A percentile compares a stretch with the other conserved stretches of the same genome.
phyloP scores from a whole-genome alignment of 1,284 basidiomycete species.

The Spongiforma sp. region DNA sequence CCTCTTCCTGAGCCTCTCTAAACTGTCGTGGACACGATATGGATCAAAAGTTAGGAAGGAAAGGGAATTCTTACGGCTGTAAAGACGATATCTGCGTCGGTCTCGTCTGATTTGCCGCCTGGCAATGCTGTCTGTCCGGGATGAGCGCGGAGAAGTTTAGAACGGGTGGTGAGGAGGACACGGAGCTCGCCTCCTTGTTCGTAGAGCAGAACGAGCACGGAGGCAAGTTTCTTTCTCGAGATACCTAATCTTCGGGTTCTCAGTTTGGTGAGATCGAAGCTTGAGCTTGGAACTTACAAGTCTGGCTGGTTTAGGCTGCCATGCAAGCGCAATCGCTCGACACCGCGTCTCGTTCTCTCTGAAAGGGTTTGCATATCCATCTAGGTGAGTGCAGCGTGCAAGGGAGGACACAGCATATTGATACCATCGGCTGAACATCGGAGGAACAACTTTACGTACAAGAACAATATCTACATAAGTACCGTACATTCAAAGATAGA shows the following conservation, averaged over 20 bases:
- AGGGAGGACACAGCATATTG: neutral
- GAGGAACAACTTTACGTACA: too few species aligned
- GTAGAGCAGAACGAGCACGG: constrained; percentile 81
- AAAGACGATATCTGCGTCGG: constrained; percentile 62
- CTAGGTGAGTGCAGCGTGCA: neutral
- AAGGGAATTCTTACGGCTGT: constrained; percentile 68
- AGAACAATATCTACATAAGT: too few species aligned
- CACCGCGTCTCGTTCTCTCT: constrained; percentile 40
- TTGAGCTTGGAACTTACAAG: constrained; percentile 49
- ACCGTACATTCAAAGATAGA: neutral
- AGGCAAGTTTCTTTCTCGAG: constrained; percentile 59
- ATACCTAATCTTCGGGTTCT: constrained; percentile 48
- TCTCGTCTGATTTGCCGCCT: constrained; percentile 79
- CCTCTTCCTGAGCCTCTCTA: constrained; percentile 85
- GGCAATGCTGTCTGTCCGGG: constrained; percentile 84
- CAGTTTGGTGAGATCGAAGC: constrained; percentile 5
- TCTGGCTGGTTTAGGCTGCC: constrained; percentile 40
- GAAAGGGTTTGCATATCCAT: constrained; percentile 35
- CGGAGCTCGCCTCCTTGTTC: constrained; percentile 68
- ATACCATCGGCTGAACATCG: neutral
- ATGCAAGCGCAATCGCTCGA: constrained; percentile 48
- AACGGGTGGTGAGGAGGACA: constrained; percentile 84
- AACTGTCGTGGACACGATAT: constrained; percentile 47
- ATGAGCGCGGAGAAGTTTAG: constrained; percentile 76
- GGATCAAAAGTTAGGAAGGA: neutral